Evolutionary conservation across 441 rosid species (phyloP).

Genomic region (Populus tomentosa): DNA sequence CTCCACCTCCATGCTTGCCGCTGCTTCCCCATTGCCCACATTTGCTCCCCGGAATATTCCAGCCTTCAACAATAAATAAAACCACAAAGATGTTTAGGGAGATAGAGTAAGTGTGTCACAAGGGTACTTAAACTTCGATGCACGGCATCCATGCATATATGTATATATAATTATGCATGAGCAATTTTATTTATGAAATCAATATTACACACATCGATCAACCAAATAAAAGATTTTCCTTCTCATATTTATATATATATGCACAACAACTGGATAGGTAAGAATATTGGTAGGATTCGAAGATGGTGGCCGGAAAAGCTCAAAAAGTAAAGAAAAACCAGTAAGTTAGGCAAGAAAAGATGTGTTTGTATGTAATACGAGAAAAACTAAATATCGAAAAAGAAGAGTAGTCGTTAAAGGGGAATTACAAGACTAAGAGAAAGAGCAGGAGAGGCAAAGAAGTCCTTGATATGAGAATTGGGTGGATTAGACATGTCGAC

Average conservation of each 20-base stretch:
- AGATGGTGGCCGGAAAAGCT: not conserved
- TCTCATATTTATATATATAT: not conserved
- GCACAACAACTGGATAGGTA: not conserved
- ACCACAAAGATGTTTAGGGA: not conserved
- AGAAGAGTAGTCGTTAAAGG: not conserved
- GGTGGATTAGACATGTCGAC: constrained; percentile 89
- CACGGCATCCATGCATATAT: not conserved
- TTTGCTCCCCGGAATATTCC: constrained; percentile 85
- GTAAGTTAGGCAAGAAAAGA: not conserved
- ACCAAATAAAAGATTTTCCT: not conserved
- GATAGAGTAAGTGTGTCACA: not conserved
- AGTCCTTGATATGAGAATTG: constrained; percentile 69
- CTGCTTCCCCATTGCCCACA: constrained; percentile 25
- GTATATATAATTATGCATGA: not conserved
- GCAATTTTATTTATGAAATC: not conserved
- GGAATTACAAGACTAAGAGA: constrained; percentile 77
- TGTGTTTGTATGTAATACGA: not conserved
- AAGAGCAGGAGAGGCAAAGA: constrained; percentile 96
- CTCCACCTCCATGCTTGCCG: constrained; percentile 40
- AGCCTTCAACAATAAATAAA: constrained; percentile 42
- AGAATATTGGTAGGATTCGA: constrained; percentile 5
- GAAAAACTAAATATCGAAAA: not conserved
- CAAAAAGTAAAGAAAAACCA: not conserved
- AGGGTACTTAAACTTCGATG: not conserved
- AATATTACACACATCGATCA: not conserved